Base-by-base conservation (phyloP, 2,329 filamentous ascomycete species). In the Colletotrichum ledebouriae region DNA sequence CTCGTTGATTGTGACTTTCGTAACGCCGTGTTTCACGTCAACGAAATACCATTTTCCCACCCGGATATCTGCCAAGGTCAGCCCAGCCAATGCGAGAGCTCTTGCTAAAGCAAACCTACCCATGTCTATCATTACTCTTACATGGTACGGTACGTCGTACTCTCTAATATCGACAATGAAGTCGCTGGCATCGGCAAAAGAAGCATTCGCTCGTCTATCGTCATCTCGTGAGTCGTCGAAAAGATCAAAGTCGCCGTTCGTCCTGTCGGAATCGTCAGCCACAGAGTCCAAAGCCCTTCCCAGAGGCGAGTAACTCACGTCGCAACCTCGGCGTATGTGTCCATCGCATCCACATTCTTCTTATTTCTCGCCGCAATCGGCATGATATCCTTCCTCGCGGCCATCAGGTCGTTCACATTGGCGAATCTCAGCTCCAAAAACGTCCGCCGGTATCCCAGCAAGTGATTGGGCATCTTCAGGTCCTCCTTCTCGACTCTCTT, bases 71-170 rank as follows among this genome's bases (percentile, higher is more conserved):
- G 77, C 6, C 42, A 6, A 12, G 39, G 75, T 78, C 62, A 78
- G 76, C n/a, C 12, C 22, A n/a, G 12, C 12, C 11, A 41, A 33
- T 9, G 3, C 15, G 1, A 37, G 1, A 37, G 9, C 13, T 1
- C 6, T 11, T 12, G 22, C 11, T 6, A 9, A 22, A n/a, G 10
- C 17, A 22, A 11, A 76, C 82, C 55, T 77, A 94, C 92, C 87
- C 85, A 94, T 88, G 82, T 99, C 96, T 82, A 99, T 99, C 81
- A 97, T 93, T 82, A 99, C 95, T 87, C 96, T 90, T 77, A 99
- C 96, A 85, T 99, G 96, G 84, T 99, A 99, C 72, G 96, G 97
- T 75, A 99, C 97, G 81, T 99, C 96, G 81, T 97, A 99, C 84
- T 99, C 96, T 86, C 96, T 90, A 79, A 99, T 97, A 87, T 99